Evolutionary conservation across 129 eudicot genomes (phyloP).

Genomic region (Artemisia argyi): DNA sequence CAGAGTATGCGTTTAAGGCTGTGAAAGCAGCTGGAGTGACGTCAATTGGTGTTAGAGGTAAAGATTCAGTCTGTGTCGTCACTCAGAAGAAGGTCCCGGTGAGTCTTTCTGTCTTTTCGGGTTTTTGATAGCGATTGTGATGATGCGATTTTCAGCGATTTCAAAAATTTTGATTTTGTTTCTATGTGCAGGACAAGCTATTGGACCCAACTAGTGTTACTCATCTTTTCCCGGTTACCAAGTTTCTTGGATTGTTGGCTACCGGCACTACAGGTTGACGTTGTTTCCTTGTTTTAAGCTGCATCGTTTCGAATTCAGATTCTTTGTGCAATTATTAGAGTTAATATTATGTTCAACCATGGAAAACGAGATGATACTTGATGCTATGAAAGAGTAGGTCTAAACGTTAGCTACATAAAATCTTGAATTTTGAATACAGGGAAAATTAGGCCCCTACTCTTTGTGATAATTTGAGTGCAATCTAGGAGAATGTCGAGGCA

Average conservation of each 20-base stretch:
- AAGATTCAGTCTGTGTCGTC: conserved; percentile 92
- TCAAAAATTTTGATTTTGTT: not conserved
- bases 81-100: conserved; percentile 99
- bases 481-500: no score
- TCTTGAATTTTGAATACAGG: no score
- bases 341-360: no score
- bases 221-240: conserved; percentile 81
- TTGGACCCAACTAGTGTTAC: conserved; percentile 94
- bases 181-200: conserved; percentile 71
- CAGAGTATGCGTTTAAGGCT: conserved; percentile 96
- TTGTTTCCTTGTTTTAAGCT: not conserved
- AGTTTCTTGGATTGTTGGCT: conserved; percentile 85
- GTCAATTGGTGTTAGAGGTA: conserved; percentile 92
- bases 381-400: no score
- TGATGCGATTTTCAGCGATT: no score
- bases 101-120: conserved; percentile 21
- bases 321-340: no score
- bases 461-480: no score
- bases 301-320: no score
- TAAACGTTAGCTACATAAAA: no score
- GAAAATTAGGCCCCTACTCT: no score
- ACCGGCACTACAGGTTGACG: conserved; percentile 89
- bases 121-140: not conserved
- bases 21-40: conserved; percentile 89
- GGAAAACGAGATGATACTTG: no score